Conservation (phyloP, 352 stramenopile species). For the Phytopythium delawarense region DNA sequence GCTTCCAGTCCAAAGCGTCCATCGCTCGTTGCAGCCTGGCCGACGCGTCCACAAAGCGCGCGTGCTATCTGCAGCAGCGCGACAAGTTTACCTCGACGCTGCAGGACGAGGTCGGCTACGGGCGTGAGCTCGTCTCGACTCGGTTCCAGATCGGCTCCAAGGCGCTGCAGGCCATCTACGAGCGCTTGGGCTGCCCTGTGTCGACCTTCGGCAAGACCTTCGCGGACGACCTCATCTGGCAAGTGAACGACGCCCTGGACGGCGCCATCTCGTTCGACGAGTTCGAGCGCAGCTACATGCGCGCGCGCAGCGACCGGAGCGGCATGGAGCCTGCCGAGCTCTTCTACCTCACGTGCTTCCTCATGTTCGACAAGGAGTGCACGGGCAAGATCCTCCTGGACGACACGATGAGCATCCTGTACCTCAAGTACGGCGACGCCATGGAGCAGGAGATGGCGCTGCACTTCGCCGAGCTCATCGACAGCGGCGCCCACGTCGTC, state of each 20-base stretch:
- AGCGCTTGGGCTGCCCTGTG: conserved; percentile 42
- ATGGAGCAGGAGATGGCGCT: conserved; percentile 81
- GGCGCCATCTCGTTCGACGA: conserved; percentile 69
- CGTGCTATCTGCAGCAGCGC: conserved; percentile 33
- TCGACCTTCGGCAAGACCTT: conserved; percentile 33
- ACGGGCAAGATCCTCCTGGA: conserved; percentile 69
- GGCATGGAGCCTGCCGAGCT: conserved; percentile 68
- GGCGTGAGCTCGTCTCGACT: conserved; percentile 44
- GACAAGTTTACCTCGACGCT: conserved; percentile 42
- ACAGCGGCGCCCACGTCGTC: conserved; percentile 61
- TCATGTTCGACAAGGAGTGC: conserved; percentile 80
- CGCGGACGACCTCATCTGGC: conserved; percentile 72
- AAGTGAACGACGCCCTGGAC: conserved; percentile 77
- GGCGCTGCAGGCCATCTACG: conserved; percentile 46
- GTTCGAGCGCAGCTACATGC: conserved; percentile 71
- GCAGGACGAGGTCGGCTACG: conserved; percentile 53
- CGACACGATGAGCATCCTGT: conserved; percentile 79
- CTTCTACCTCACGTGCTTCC: conserved; percentile 81
- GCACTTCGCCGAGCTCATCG: conserved; percentile 61
- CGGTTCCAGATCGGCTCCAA: conserved; percentile 51
- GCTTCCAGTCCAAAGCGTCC: not conserved
- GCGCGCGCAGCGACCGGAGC: conserved; percentile 53
- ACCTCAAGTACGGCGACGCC: conserved; percentile 68
- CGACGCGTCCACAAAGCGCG: conserved; percentile 37
- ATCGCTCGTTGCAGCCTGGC: conserved; percentile 14